Conservation (phyloP, 768 basidiomycete species). For the Russula sp. region DNA sequence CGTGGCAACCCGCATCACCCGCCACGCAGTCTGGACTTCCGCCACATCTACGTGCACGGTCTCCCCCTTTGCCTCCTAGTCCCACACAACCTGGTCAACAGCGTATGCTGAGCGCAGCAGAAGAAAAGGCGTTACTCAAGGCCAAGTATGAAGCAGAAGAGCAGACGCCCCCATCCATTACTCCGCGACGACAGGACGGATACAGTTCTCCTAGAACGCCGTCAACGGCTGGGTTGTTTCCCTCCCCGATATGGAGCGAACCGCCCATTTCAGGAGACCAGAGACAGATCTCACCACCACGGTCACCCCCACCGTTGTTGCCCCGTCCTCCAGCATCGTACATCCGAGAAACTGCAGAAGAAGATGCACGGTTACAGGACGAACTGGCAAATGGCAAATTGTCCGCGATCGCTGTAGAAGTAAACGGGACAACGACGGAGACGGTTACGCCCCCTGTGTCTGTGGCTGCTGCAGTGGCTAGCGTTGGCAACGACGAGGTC, state of each 20-base stretch:
- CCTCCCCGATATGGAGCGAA: neutral
- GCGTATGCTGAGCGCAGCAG: slow-evolving; percentile 56
- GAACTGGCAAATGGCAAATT: slow-evolving; percentile 34
- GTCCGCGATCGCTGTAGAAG: neutral
- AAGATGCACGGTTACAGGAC: slow-evolving; percentile 55
- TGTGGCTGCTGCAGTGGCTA: slow-evolving; percentile 30
- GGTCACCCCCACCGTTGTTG: slow-evolving; percentile 64
- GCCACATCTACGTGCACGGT: slow-evolving; percentile 35
- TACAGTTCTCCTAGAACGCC: slow-evolving; percentile 18
- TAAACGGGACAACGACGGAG: neutral
- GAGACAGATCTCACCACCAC: slow-evolving; percentile 25
- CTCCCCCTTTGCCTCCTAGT: slow-evolving; percentile 36
- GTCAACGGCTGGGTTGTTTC: neutral
- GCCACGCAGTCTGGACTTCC: slow-evolving; percentile 30
- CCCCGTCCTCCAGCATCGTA: slow-evolving; percentile 78
- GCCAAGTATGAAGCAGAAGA: slow-evolving; percentile 65
- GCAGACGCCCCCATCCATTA: slow-evolving; percentile 23
- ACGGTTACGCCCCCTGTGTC: neutral
- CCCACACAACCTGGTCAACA: slow-evolving; percentile 33
- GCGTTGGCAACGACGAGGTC: slow-evolving; percentile 10
- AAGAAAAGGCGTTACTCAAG: slow-evolving; percentile 71
- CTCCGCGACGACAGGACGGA: slow-evolving; percentile 20
- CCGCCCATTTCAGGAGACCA: slow-evolving; percentile 3
- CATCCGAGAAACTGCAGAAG: slow-evolving; percentile 77
- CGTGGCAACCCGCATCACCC: slow-evolving; percentile 32